Evolutionary conservation across 352 stramenopile genomes (phyloP).

Genomic region (Phytopythium delawarense): DNA sequence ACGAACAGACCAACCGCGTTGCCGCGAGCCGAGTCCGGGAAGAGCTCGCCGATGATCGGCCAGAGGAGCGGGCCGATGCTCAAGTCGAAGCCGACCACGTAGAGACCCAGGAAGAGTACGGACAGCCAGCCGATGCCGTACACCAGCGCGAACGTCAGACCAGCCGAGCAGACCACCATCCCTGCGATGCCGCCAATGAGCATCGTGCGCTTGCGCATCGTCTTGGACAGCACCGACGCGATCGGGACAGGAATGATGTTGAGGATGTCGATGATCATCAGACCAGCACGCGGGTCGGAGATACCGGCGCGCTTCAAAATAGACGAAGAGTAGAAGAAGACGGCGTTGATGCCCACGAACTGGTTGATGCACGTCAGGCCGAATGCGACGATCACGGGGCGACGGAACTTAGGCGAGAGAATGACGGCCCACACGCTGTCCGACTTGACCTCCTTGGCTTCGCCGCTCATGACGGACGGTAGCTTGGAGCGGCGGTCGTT

Average conservation of each 20-base stretch:
- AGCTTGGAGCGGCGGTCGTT: slow-evolving; percentile 20
- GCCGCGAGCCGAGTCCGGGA: slow-evolving; percentile 43
- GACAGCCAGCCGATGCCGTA: slow-evolving; percentile 28
- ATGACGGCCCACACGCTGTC: slow-evolving; percentile 18
- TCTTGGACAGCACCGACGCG: slow-evolving; percentile 19
- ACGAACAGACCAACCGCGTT: slow-evolving; percentile 33
- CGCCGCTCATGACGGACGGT: slow-evolving; percentile 14
- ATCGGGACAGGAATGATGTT: slow-evolving; percentile 39
- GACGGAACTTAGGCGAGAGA: slow-evolving; percentile 20
- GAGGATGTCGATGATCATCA: slow-evolving; percentile 49
- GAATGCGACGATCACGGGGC: slow-evolving; percentile 36
- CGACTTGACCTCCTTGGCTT: slow-evolving; percentile 5
- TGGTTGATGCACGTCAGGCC: slow-evolving; percentile 44
- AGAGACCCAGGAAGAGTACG: slow-evolving; percentile 39
- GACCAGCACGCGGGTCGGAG: slow-evolving; percentile 36
- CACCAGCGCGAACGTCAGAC: slow-evolving; percentile 40
- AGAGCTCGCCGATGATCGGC: slow-evolving; percentile 45
- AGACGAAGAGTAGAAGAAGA: slow-evolving; percentile 64
- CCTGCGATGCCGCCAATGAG: slow-evolving; percentile 29
- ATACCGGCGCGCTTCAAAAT: slow-evolving; percentile 53
- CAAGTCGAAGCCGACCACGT: slow-evolving; percentile 39
- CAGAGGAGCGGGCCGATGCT: slow-evolving; percentile 58
- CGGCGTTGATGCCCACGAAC: slow-evolving; percentile 57
- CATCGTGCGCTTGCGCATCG: slow-evolving; percentile 37
- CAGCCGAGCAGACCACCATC: slow-evolving; percentile 36